phyloP scores from a whole-genome alignment of 345 rosid species.

The Ceriops tagal region DNA sequence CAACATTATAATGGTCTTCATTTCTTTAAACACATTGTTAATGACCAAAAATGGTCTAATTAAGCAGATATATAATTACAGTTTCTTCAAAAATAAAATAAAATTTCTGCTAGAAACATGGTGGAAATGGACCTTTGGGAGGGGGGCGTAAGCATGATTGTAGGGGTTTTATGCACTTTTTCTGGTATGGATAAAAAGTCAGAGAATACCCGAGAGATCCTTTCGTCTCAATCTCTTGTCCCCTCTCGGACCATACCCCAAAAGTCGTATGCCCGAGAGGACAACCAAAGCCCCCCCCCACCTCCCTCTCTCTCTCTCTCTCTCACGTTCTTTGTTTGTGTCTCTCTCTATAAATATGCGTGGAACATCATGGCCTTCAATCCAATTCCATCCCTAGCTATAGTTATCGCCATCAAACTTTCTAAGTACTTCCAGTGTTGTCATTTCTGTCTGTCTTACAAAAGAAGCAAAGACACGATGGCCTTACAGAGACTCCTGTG shows the following conservation, averaged over 20 bases:
- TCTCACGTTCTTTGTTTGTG: no score
- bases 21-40: no score
- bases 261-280: slow-evolving; percentile 7
- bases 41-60: no score
- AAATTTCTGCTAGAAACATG: no score
- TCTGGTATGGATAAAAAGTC: slow-evolving; percentile 19
- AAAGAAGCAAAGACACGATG: slow-evolving; percentile 20
- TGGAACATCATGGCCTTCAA: slow-evolving; percentile 7
- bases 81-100: no score
- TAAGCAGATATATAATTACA: no score
- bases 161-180: no score
- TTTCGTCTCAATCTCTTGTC: slow-evolving; percentile 37
- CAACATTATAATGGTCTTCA: no score
- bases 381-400: slow-evolving; percentile 16
- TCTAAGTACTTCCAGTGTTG: neutral
- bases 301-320: neutral
- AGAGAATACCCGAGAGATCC: slow-evolving; percentile 23
- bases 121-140: no score
- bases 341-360: slow-evolving; percentile 35
- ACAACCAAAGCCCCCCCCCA: slow-evolving; percentile 1
- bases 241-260: slow-evolving; percentile 28
- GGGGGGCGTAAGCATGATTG: no score
- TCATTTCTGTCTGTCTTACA: slow-evolving; percentile 1
- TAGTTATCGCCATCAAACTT: neutral
- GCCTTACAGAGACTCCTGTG: slow-evolving; percentile 5